Evolutionary conservation across 768 basidiomycete species (phyloP).

Genomic region (Rhodotorula kratochvilovae): DNA sequence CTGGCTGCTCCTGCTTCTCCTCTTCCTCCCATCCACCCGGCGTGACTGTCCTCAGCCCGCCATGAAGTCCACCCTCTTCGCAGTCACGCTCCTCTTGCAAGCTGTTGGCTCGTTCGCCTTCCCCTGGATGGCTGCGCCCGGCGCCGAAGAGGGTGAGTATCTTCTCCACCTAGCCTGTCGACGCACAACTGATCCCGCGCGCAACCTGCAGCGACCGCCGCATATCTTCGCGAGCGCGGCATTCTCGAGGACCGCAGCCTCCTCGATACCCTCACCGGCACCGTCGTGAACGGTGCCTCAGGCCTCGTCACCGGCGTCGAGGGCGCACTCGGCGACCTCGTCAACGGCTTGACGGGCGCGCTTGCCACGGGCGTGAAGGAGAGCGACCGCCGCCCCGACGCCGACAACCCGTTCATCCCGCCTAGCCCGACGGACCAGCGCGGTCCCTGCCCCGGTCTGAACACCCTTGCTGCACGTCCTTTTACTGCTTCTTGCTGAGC

Average conservation of each 20-base stretch:
- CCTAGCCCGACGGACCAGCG: conserved; percentile 1
- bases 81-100: neutral
- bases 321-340: conserved; percentile 1
- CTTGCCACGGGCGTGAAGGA: neutral
- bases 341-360: neutral
- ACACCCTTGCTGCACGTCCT: neutral
- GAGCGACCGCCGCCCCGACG: neutral
- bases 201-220: neutral
- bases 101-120: neutral
- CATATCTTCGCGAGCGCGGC: neutral
- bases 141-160: neutral
- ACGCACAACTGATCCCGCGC: too few species aligned
- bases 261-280: neutral
- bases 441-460: neutral
- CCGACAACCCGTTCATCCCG: neutral
- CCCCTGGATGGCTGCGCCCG: conserved; percentile 1
- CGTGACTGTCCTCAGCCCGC: too few species aligned
- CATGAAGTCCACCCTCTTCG: neutral
- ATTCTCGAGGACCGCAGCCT: neutral
- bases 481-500: too few species aligned
- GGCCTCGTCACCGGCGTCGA: neutral
- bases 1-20: too few species aligned
- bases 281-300: neutral
- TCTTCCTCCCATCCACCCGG: too few species aligned
- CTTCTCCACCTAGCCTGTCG: rapidly evolving